Conservation (phyloP, 2,329 filamentous ascomycete genomes). For the Verticillium longisporum region DNA sequence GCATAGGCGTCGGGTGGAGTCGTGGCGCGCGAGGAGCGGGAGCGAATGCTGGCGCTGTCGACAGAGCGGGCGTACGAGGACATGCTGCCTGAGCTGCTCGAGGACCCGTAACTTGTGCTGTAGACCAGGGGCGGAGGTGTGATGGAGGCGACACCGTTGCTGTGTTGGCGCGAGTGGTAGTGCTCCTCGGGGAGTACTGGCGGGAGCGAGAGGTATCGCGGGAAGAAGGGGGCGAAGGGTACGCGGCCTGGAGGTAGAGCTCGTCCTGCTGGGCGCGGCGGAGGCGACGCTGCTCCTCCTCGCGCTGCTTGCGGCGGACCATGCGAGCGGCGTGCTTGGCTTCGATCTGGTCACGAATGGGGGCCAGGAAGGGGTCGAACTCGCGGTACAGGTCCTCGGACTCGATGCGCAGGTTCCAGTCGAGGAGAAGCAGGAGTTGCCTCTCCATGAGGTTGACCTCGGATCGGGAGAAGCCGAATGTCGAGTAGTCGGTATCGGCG, state of each 20-base stretch:
- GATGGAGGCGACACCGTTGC: constrained; percentile 22
- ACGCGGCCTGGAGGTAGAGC: constrained; percentile 21
- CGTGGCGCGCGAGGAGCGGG: constrained; percentile 39
- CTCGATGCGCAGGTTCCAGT: constrained; percentile 87
- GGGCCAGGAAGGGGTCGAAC: constrained; percentile 80
- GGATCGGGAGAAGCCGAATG: constrained; percentile 86
- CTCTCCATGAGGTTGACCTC: constrained; percentile 99
- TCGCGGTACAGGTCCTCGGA: constrained; percentile 82
- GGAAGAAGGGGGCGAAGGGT: constrained; percentile 39
- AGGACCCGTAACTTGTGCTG: constrained; percentile 29
- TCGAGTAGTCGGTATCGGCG: constrained; percentile 52
- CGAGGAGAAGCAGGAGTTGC: constrained; percentile 88
- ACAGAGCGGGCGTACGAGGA: constrained; percentile 43
- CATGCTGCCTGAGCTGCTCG: constrained; percentile 22
- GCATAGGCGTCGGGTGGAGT: constrained; percentile 41
- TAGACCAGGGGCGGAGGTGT: constrained; percentile 41
- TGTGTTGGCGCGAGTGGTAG: constrained; percentile 26
- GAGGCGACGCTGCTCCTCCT: constrained; percentile 17
- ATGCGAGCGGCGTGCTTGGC: constrained; percentile 45
- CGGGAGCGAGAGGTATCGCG: constrained; percentile 34
- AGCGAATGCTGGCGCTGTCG: constrained; percentile 39
- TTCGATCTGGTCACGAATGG: constrained; percentile 61
- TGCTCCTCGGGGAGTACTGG: constrained; percentile 28
- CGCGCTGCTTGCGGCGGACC: constrained; percentile 39
- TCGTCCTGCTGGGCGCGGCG: constrained; percentile 26